Conservation (phyloP, 2,329 filamentous ascomycete species). For the Colletotrichum magnum region DNA sequence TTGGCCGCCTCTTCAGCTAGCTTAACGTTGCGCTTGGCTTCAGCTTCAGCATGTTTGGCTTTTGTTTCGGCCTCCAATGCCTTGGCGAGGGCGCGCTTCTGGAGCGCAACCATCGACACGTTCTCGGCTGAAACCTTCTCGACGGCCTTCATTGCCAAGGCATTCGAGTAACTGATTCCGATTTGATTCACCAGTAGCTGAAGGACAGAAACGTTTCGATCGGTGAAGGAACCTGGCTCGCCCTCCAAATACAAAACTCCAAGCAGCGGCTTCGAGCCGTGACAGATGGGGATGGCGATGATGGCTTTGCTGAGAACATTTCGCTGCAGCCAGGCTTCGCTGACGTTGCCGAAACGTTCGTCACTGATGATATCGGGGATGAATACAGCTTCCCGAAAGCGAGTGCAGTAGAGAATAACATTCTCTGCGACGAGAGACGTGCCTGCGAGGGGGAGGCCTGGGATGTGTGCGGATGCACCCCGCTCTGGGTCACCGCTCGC, state of each 20-base stretch:
- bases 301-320: conserved; percentile 81
- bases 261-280: conserved; percentile 78
- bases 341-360: conserved; percentile 83
- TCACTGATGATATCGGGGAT: conserved; percentile 81
- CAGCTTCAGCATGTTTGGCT: conserved; percentile 81
- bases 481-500: conserved; percentile 80
- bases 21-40: conserved; percentile 84
- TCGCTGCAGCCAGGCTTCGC: conserved; percentile 75
- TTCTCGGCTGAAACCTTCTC: conserved; percentile 86
- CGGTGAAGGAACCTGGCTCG: conserved; percentile 81
- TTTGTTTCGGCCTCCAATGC: conserved; percentile 82
- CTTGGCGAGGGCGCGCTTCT: conserved; percentile 80
- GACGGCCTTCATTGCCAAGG: conserved; percentile 76
- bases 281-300: conserved; percentile 84
- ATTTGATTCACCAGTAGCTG: conserved; percentile 85
- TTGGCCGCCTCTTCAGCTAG: conserved; percentile 87
- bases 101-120: conserved; percentile 81
- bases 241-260: conserved; percentile 84
- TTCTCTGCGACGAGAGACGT: conserved; percentile 82
- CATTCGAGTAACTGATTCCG: conserved; percentile 79
- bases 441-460: conserved; percentile 74
- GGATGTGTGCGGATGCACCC: conserved; percentile 76
- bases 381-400: conserved; percentile 83
- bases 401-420: conserved; percentile 81
- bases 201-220: conserved; percentile 77